Evolutionary conservation across 768 basidiomycete genomes (phyloP).

Genomic region (Serendipita sp.): DNA sequence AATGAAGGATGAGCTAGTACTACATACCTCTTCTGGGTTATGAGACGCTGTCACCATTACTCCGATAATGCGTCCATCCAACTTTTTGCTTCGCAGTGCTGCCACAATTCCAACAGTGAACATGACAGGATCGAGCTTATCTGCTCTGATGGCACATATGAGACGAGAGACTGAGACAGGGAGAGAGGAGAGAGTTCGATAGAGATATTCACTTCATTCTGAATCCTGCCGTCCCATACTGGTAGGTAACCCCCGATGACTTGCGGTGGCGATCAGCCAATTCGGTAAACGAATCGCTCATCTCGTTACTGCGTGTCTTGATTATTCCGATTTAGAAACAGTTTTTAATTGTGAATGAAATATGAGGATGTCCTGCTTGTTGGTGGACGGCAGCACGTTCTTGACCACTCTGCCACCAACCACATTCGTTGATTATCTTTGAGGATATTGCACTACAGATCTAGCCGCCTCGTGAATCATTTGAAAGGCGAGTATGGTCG

Average conservation of each 20-base stretch:
- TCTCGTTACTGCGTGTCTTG: not conserved
- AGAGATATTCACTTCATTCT: slow-evolving; percentile 56
- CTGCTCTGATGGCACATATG: slow-evolving; percentile 32
- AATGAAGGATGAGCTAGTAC: not conserved
- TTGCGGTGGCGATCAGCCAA: slow-evolving; percentile 54
- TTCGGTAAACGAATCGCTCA: slow-evolving; percentile 5
- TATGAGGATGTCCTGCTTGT: no score
- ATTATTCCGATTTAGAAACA: no score
- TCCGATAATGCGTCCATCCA: slow-evolving; percentile 85
- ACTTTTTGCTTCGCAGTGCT: slow-evolving; percentile 73
- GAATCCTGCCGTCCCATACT: slow-evolving; percentile 93
- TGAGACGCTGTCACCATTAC: slow-evolving; percentile 99
- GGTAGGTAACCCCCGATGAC: slow-evolving; percentile 49
- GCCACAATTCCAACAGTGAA: slow-evolving; percentile 89
- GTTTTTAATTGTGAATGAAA: no score
- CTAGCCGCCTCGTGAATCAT: no score
- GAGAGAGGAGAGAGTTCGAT: slow-evolving; percentile 10
- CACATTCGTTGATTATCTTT: no score
- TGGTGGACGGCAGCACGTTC: no score
- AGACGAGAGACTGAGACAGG: slow-evolving; percentile 11
- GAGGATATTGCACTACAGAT: no score
- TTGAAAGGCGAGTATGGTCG: no score
- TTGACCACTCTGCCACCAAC: no score
- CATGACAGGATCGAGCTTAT: slow-evolving; percentile 71
- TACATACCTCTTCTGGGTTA: slow-evolving; percentile 80